Percentiles rank a stretch among this genome's conserved stretches.
Conservation (phyloP, 306 rosid species). For the Vigna hirtella region DNA sequence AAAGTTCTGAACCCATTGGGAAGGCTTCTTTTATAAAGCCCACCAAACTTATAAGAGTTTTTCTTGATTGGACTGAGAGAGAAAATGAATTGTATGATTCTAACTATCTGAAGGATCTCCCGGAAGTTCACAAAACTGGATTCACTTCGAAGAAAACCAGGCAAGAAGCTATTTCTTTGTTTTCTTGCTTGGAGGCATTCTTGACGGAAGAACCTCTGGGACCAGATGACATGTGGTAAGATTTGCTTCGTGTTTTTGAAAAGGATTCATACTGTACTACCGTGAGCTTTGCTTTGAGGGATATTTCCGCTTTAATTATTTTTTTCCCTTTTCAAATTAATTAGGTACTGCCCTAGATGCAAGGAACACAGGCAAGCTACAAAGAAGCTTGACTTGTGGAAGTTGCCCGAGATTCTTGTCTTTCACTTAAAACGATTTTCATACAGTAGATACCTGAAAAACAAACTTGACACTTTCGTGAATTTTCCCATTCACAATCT, state of each 20-base stretch:
- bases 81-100: constrained; percentile 77
- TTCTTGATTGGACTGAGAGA: constrained; percentile 79
- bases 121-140: constrained; percentile 85
- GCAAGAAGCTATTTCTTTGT: constrained; percentile 94
- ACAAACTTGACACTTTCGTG: constrained; percentile 94
- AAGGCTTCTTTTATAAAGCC: constrained; percentile 65
- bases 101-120: constrained; percentile 86
- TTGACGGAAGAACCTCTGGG: constrained; percentile 98
- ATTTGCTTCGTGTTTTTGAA: constrained; percentile 37
- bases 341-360: constrained; percentile 96
- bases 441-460: constrained; percentile 92
- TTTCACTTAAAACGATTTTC: constrained; percentile 97
- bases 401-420: constrained; percentile 92
- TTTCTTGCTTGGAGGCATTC: constrained; percentile 98
- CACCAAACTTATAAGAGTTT: constrained; percentile 61
- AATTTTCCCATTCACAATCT: constrained; percentile 93
- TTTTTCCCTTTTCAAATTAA: constrained; percentile 15
- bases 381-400: constrained; percentile 98
- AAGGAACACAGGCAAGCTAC: constrained; percentile 98
- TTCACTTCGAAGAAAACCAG: constrained; percentile 82
- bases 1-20: constrained; percentile 67
- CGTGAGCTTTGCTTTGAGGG: constrained; percentile 25
- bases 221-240: constrained; percentile 98
- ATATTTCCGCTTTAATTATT: constrained; percentile 10
- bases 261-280: constrained; percentile 33